Percentiles rank a stretch among this genome's conserved stretches.
These are phyloP conservation scores for Calendula officinalis DNA, from an alignment of 129 eudicot genomes.

Conservation along the genomic window DNA sequence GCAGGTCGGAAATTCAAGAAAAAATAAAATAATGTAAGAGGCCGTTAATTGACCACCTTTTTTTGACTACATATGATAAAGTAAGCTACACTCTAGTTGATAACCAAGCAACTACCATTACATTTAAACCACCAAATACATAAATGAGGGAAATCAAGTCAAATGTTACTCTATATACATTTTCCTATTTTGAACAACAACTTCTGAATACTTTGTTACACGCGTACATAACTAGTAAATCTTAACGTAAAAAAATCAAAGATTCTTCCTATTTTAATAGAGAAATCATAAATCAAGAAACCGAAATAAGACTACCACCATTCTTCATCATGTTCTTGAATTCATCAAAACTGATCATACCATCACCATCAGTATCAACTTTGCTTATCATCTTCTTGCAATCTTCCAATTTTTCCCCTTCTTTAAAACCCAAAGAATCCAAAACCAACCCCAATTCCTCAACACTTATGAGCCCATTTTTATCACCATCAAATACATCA, in stretches of 20 bases:
- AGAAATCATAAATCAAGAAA: conserved; percentile 25
- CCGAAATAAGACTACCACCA: conserved; percentile 38
- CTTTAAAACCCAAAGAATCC: conserved; percentile 57
- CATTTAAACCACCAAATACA: conserved; percentile 26
- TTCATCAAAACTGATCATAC: conserved; percentile 72
- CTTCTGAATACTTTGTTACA: not conserved
- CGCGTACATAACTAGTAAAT: not conserved
- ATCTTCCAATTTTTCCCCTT: conserved; percentile 57
- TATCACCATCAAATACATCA: conserved; percentile 68
- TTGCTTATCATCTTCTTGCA: conserved; percentile 73
- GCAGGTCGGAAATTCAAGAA: no score
- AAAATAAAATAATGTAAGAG: no score
- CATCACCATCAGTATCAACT: conserved; percentile 88
- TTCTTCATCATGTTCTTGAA: conserved; percentile 78
- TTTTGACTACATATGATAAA: not conserved
- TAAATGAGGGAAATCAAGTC: conserved; percentile 24
- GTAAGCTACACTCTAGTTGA: conserved; percentile 25
- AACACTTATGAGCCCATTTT: conserved; percentile 69
- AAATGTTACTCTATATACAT: conserved; percentile 33
- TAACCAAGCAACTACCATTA: conserved; percentile 7
- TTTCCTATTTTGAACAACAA: not conserved
- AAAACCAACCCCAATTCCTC: conserved; percentile 67
- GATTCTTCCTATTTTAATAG: conserved; percentile 4
- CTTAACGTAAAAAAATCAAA: conserved; percentile 15
- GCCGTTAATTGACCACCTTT: no score